phyloP scores from a whole-genome alignment of 2,329 filamentous ascomycete genomes.

The Juglanconis sp. region DNA sequence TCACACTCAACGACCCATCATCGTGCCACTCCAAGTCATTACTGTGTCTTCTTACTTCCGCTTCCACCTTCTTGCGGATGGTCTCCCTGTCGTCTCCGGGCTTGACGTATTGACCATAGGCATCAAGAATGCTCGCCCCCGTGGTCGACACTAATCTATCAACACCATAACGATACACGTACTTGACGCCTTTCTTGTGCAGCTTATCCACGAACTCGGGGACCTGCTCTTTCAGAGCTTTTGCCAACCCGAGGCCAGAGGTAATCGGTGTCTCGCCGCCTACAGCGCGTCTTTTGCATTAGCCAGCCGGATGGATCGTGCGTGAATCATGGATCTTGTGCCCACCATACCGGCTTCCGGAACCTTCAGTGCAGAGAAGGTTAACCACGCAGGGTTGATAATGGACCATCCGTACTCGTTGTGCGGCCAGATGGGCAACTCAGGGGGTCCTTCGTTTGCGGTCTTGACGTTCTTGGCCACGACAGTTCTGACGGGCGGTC shows the following conservation, averaged over 20 bases:
- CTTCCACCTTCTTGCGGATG: slow-evolving; percentile 26
- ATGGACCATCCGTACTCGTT: slow-evolving; percentile 37
- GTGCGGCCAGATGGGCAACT: slow-evolving; percentile 37
- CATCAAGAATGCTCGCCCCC: slow-evolving; percentile 29
- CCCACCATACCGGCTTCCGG: slow-evolving; percentile 21
- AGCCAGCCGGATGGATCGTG: neutral
- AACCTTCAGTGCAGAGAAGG: slow-evolving; percentile 26
- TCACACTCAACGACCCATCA: slow-evolving; percentile 32
- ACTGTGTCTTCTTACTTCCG: slow-evolving; percentile 32
- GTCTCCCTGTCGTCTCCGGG: slow-evolving; percentile 24
- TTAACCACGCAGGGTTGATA: slow-evolving; percentile 34
- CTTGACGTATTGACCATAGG: slow-evolving; percentile 29
- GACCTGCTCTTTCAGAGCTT: slow-evolving; percentile 23
- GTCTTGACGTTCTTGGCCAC: slow-evolving; percentile 34
- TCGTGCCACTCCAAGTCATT: slow-evolving; percentile 31
- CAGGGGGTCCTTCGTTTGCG: slow-evolving; percentile 34
- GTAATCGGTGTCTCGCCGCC: slow-evolving; percentile 34
- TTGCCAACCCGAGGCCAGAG: slow-evolving; percentile 28
- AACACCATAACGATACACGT: slow-evolving; percentile 28
- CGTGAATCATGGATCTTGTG: neutral
- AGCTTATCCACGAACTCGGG: slow-evolving; percentile 29
- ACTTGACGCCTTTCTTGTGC: slow-evolving; percentile 28
- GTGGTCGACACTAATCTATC: slow-evolving; percentile 29
- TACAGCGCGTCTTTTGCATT: neutral
- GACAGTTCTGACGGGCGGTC: slow-evolving; percentile 30